These are phyloP conservation scores for Myxozyma kluyveri DNA, from an alignment of 805 yeast genomes.

Conservation along the genomic window DNA sequence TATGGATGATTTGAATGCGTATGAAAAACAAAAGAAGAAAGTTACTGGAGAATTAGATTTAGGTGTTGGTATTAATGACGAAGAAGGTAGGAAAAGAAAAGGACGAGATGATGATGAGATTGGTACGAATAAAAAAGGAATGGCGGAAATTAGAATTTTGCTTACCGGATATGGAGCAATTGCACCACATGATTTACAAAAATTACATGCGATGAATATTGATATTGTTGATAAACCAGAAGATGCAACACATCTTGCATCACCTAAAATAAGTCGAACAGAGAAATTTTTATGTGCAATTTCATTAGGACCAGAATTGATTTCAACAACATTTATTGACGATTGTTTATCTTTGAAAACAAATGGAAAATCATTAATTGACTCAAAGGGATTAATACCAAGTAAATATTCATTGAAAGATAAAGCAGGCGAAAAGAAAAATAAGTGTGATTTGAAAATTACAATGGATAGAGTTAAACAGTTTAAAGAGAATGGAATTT, in stretches of 20 bases:
- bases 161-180: slow-evolving; percentile 29
- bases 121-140: slow-evolving; percentile 35
- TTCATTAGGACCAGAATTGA: slow-evolving; percentile 44
- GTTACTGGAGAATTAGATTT: slow-evolving; percentile 39
- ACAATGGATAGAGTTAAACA: slow-evolving; percentile 31
- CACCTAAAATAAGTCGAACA: slow-evolving; percentile 81
- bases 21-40: slow-evolving; percentile 53
- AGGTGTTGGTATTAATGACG: too few species aligned
- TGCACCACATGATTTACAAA: slow-evolving; percentile 10
- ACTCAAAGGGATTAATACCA: slow-evolving; percentile 24
- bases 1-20: slow-evolving; percentile 65
- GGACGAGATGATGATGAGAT: slow-evolving; percentile 4
- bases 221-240: slow-evolving; percentile 42
- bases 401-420: slow-evolving; percentile 32
- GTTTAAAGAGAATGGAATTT: slow-evolving; percentile 4
- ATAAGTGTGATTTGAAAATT: slow-evolving; percentile 25
- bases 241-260: slow-evolving; percentile 52
- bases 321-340: slow-evolving; percentile 34
- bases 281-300: slow-evolving; percentile 78
- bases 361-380: neutral
- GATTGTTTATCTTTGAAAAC: slow-evolving; percentile 16
- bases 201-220: slow-evolving; percentile 56
- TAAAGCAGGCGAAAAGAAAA: slow-evolving; percentile 37
- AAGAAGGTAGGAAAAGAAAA: slow-evolving; percentile 5
- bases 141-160: slow-evolving; percentile 28